Conservation (phyloP, 495 filamentous ascomycete genomes). For the Lentithecium fluviatile region DNA sequence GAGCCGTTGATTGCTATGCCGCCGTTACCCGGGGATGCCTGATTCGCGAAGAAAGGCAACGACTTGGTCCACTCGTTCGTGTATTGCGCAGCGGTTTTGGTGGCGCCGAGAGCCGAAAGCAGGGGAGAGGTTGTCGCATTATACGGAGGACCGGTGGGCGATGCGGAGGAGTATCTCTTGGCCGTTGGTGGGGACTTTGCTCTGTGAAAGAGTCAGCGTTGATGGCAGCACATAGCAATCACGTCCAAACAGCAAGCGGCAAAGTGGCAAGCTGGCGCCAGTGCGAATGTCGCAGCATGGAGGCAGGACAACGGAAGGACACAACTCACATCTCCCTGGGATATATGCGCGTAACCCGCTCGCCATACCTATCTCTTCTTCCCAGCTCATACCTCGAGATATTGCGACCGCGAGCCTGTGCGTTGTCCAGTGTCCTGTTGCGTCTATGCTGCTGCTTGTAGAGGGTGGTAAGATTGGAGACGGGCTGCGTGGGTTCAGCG, state of each 20-base stretch:
- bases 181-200: constrained; percentile 32
- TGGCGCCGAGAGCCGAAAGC: constrained; percentile 36
- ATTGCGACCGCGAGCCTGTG: constrained; percentile 32
- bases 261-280: neutral
- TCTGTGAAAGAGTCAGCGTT: constrained; percentile 27
- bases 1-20: constrained; percentile 35
- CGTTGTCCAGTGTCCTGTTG: constrained; percentile 29
- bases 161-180: constrained; percentile 23
- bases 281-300: neutral
- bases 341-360: constrained; percentile 35
- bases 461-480: constrained; percentile 19
- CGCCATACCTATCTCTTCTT: constrained; percentile 38
- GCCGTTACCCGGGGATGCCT: constrained; percentile 26
- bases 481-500: constrained; percentile 21
- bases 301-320: neutral
- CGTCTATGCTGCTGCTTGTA: constrained; percentile 33
- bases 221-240: constrained; percentile 1
- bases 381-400: constrained; percentile 38
- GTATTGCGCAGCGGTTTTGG: constrained; percentile 36
- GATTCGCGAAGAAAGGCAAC: constrained; percentile 35
- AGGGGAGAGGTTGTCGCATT: constrained; percentile 38
- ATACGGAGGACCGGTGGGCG: constrained; percentile 27
- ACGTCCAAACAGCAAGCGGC: neutral
- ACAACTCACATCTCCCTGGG: constrained; percentile 37
- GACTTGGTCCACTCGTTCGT: constrained; percentile 43